Conservation (phyloP, 352 stramenopile genomes). For the Lagenidium sp. region DNA sequence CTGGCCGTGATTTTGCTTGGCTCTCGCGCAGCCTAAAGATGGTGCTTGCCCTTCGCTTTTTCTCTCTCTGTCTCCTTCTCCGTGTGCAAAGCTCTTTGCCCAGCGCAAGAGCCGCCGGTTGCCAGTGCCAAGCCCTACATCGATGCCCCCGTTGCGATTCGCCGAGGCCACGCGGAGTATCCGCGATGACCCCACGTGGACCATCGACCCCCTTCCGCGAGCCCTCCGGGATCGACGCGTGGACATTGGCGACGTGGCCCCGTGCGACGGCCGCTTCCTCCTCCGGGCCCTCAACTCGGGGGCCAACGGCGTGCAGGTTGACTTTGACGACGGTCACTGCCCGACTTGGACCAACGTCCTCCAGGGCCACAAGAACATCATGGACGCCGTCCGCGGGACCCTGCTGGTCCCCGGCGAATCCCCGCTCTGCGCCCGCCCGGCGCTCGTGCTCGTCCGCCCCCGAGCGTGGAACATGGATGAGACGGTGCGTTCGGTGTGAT, state of each 20-base stretch:
- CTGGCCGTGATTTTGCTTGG: too few relatives aligned
- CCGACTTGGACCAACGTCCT: constrained; percentile 92
- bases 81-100: too few relatives aligned
- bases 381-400: constrained; percentile 81
- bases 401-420: constrained; percentile 14
- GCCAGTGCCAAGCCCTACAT: constrained; percentile 71
- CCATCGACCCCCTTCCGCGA: constrained; percentile 42
- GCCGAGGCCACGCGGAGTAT: constrained; percentile 51
- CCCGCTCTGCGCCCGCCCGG: constrained; percentile 27
- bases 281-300: constrained; percentile 92
- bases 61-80: too few relatives aligned
- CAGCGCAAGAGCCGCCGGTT: constrained; percentile 53
- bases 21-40: too few relatives aligned
- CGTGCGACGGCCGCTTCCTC: constrained; percentile 86
- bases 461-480: constrained; percentile 95
- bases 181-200: constrained; percentile 53
- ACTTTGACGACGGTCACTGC: constrained; percentile 73
- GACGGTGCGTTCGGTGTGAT: constrained; percentile 26
- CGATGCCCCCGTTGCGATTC: too few relatives aligned
- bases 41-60: too few relatives aligned
- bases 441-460: constrained; percentile 89
- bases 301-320: constrained; percentile 79
- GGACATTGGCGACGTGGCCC: constrained; percentile 90
- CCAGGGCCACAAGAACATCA: constrained; percentile 87
- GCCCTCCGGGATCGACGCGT: constrained; percentile 87